phyloP scores from a whole-genome alignment of 2,329 filamentous ascomycete genomes.

The Conoideocrella luteorostrata region DNA sequence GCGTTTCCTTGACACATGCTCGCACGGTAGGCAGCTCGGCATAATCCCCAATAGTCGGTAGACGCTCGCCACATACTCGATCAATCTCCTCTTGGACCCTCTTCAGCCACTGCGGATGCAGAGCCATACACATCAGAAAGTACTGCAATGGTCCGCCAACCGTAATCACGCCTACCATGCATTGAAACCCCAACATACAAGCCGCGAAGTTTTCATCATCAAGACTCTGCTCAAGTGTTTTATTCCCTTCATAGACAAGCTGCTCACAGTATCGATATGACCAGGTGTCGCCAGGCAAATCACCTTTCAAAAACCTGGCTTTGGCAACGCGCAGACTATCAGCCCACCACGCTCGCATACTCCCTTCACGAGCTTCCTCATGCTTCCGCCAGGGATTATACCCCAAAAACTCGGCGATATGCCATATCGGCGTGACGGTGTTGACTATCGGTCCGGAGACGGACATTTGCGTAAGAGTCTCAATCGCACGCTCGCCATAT shows the following conservation, averaged over 20 bases:
- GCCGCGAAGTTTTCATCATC: conserved; percentile 40
- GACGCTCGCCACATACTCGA: not conserved
- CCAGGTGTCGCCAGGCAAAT: conserved; percentile 41
- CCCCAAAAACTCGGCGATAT: conserved; percentile 30
- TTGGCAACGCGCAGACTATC: conserved; percentile 34
- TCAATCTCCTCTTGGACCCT: conserved; percentile 48
- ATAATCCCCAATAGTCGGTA: not conserved
- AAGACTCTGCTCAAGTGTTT: conserved; percentile 31
- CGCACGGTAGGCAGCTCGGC: conserved; percentile 27
- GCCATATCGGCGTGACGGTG: conserved; percentile 42
- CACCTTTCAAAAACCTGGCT: conserved; percentile 30
- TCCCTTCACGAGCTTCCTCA: conserved; percentile 36
- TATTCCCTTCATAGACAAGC: conserved; percentile 33
- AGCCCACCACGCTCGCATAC: conserved; percentile 41
- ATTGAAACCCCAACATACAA: conserved; percentile 47
- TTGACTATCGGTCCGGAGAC: conserved; percentile 46
- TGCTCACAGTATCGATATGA: conserved; percentile 20
- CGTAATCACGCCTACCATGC: conserved; percentile 44
- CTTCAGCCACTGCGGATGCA: conserved; percentile 46
- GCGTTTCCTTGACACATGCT: conserved; percentile 51
- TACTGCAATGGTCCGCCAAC: conserved; percentile 44
- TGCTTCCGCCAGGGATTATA: conserved; percentile 42
- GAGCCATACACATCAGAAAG: conserved; percentile 45
- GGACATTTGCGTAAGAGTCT: conserved; percentile 43
- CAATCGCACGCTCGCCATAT: conserved; percentile 40